phyloP scores from a whole-genome alignment of 2,329 filamentous ascomycete species.

The Plectosphaerella cucumerina region DNA sequence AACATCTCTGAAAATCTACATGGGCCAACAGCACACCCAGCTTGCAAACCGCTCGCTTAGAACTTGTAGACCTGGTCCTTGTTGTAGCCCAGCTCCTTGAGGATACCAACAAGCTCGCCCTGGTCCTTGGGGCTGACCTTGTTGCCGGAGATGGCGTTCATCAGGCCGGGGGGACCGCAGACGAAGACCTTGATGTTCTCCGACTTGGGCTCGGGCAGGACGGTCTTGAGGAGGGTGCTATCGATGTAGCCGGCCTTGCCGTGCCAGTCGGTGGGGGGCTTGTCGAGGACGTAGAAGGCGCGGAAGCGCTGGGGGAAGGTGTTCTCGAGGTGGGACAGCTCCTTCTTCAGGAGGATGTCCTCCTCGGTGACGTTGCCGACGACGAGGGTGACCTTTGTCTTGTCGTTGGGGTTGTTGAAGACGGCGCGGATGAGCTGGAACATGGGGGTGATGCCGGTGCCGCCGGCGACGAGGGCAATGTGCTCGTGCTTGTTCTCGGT shows the following conservation, averaged over 20 bases:
- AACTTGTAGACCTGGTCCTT: slow-evolving; percentile 93
- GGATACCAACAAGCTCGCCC: slow-evolving; percentile 76
- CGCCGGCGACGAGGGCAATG: slow-evolving; percentile 83
- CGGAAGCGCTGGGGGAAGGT: slow-evolving; percentile 92
- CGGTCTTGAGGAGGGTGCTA: slow-evolving; percentile 92
- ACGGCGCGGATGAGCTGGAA: slow-evolving; percentile 89
- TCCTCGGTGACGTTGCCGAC: slow-evolving; percentile 88
- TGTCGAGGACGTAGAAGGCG: slow-evolving; percentile 90
- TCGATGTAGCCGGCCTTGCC: slow-evolving; percentile 76
- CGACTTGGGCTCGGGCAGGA: slow-evolving; percentile 86
- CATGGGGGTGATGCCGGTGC: slow-evolving; percentile 97
- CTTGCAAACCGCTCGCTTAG: slow-evolving; percentile 33
- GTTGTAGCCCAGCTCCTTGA: slow-evolving; percentile 73
- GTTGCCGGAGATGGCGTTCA: slow-evolving; percentile 84
- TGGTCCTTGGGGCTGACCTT: slow-evolving; percentile 95
- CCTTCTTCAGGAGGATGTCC: slow-evolving; percentile 85
- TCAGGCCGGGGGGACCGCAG: slow-evolving; percentile 87
- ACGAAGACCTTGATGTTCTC: slow-evolving; percentile 96
- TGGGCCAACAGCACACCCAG: neutral
- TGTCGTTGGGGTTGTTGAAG: slow-evolving; percentile 93
- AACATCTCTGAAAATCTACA: neutral
- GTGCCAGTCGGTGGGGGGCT: slow-evolving; percentile 72
- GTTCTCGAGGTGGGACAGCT: slow-evolving; percentile 86
- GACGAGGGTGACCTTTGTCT: slow-evolving; percentile 94
- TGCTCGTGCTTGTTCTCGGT: slow-evolving; percentile 88